Evolutionary conservation across 2,329 filamentous ascomycete species (phyloP).

Genomic region (Tricladium varicosporioides): DNA sequence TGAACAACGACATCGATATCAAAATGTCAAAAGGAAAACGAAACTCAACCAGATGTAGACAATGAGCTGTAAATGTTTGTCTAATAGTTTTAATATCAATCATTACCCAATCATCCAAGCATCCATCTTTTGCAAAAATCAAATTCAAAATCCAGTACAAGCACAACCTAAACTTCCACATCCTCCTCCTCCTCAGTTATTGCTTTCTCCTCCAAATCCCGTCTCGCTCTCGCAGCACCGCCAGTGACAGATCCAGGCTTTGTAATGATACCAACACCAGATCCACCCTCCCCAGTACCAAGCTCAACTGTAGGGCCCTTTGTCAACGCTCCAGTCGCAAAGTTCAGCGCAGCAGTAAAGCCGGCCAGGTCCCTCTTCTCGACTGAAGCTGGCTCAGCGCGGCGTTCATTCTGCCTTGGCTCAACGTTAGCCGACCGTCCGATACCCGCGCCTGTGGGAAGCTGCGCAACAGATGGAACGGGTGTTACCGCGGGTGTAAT

Average conservation of each 20-base stretch:
- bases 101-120: no score
- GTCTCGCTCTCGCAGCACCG: neutral
- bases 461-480: slow-evolving; percentile 4
- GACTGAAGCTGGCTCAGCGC: slow-evolving; percentile 15
- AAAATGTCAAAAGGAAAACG: no score
- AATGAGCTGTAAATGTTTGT: no score
- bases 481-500: neutral
- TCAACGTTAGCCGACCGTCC: slow-evolving; percentile 12
- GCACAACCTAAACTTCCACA: no score
- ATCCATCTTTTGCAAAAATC: no score
- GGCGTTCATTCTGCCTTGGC: slow-evolving; percentile 11
- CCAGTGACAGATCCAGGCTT: neutral
- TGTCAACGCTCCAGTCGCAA: slow-evolving; percentile 44
- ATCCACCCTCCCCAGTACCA: slow-evolving; percentile 42
- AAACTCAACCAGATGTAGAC: no score
- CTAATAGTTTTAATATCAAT: no score
- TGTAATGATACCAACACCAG: slow-evolving; percentile 34
- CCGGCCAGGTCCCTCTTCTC: slow-evolving; percentile 47
- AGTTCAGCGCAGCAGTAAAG: slow-evolving; percentile 47
- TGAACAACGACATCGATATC: no score
- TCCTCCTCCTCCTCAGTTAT: no score
- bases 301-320: slow-evolving; percentile 48
- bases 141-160: no score
- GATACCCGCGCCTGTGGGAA: slow-evolving; percentile 14
- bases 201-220: no score